These are phyloP conservation scores for Dictyostelium citrinum DNA, from an alignment of 78 protist genomes.

Conservation along the genomic window DNA sequence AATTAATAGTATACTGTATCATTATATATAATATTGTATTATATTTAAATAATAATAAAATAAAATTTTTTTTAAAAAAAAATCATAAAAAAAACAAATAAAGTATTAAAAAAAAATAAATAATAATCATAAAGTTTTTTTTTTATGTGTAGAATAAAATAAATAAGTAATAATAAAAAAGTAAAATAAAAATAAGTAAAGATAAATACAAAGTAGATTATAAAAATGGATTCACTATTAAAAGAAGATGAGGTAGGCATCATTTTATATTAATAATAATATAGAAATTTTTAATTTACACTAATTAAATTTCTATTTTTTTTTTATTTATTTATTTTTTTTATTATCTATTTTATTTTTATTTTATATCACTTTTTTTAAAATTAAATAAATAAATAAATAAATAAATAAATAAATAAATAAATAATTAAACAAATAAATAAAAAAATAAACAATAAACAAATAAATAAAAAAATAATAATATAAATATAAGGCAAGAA, in stretches of 20 bases:
- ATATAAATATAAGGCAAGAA: conserved; percentile 21
- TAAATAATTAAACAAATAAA: background rate
- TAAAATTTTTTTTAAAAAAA: background rate
- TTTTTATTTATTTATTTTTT: background rate
- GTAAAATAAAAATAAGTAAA: background rate
- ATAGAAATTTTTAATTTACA: no score
- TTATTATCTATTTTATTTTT: no score
- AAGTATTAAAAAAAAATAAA: background rate
- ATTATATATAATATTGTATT: background rate
- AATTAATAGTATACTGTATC: background rate
- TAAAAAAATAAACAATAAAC: no score
- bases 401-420: no score
- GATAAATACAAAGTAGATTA: background rate
- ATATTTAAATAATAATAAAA: background rate
- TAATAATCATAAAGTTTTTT: background rate
- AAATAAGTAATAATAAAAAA: background rate
- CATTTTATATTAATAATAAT: background rate
- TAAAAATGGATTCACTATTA: conserved; percentile 7
- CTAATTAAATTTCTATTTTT: background rate
- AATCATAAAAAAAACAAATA: background rate
- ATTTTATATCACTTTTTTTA: background rate
- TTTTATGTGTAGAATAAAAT: background rate
- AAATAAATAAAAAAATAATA: no score
- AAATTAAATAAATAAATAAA: background rate
- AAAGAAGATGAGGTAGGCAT: conserved; percentile 33